Conservation (phyloP, 2,329 filamentous ascomycete species). For the Pseudocercospora fijiensis region DNA sequence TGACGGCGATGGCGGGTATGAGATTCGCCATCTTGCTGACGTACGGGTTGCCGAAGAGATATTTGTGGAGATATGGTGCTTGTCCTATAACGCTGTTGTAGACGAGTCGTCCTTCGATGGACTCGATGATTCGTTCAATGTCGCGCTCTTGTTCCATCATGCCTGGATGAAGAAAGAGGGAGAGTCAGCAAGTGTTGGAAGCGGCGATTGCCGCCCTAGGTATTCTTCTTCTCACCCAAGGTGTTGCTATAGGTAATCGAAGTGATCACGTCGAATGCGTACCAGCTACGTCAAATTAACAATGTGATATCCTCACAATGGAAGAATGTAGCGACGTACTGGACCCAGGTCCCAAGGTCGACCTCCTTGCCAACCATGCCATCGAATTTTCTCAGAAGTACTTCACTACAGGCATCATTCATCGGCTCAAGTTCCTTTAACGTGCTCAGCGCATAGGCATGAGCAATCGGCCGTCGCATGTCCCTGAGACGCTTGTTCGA, state of each 20-base stretch:
- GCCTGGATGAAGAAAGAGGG: background rate
- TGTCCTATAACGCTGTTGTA: slow-evolving; percentile 30
- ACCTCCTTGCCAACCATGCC: slow-evolving; percentile 21
- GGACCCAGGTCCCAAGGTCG: slow-evolving; percentile 29
- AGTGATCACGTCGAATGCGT: slow-evolving; percentile 30
- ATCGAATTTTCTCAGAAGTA: slow-evolving; percentile 25
- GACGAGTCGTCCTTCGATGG: slow-evolving; percentile 24
- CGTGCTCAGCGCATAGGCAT: slow-evolving; percentile 27
- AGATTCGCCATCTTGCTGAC: slow-evolving; percentile 20
- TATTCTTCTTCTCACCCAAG: slow-evolving; percentile 1
- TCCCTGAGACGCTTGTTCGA: slow-evolving; percentile 24
- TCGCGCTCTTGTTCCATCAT: slow-evolving; percentile 28
- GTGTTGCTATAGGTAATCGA: slow-evolving; percentile 29
- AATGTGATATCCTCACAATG: too few relatives aligned
- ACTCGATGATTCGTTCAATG: slow-evolving; percentile 20
- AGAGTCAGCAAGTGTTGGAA: too few relatives aligned
- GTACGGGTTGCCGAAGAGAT: slow-evolving; percentile 27
- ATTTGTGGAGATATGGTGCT: slow-evolving; percentile 25
- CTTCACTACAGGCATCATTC: slow-evolving; percentile 29
- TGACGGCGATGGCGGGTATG: slow-evolving; percentile 19
- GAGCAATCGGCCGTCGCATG: slow-evolving; percentile 36
- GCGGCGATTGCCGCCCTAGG: too few relatives aligned
- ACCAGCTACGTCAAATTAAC: slow-evolving; percentile 11
- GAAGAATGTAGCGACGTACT: background rate
- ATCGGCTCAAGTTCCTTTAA: slow-evolving; percentile 30